These are phyloP conservation scores for Musa schizocarpa DNA, from an alignment of 176 grass and related monocot genomes.

Conservation along the genomic window DNA sequence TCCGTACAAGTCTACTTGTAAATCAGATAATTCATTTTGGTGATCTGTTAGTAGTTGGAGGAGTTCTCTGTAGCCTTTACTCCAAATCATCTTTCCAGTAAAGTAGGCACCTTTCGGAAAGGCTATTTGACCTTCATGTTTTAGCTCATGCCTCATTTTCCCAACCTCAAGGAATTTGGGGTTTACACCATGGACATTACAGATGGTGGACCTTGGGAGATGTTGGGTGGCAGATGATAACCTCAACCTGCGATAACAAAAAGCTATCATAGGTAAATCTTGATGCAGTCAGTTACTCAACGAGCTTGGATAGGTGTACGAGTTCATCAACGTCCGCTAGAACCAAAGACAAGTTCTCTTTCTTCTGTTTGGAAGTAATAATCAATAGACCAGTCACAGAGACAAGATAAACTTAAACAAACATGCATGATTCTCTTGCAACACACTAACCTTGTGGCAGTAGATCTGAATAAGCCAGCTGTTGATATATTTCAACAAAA, in stretches of 20 bases:
- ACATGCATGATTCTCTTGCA: neutral
- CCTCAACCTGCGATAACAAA: slow-evolving; percentile 53
- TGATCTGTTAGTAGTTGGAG: slow-evolving; percentile 59
- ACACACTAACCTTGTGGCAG: slow-evolving; percentile 79
- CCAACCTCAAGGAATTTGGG: neutral
- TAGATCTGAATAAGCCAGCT: slow-evolving; percentile 88
- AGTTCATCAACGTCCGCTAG: too few species aligned
- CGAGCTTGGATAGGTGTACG: too few species aligned
- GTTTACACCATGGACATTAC: slow-evolving; percentile 4
- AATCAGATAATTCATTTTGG: slow-evolving; percentile 49
- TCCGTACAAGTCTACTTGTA: slow-evolving; percentile 89
- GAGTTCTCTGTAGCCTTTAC: slow-evolving; percentile 88
- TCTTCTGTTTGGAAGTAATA: too few species aligned
- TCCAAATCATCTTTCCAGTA: slow-evolving; percentile 98
- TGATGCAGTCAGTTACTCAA: too few species aligned
- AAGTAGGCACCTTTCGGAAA: slow-evolving; percentile 93
- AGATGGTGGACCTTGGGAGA: slow-evolving; percentile 30
- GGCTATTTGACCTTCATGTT: slow-evolving; percentile 31
- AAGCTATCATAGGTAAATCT: neutral
- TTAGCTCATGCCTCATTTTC: neutral
- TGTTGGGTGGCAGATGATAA: slow-evolving; percentile 90
- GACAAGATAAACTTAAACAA: neutral
- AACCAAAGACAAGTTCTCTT: too few species aligned
- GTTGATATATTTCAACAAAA: slow-evolving; percentile 85
- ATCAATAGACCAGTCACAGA: neutral